Conservation (phyloP, 1,284 basidiomycete species). For the Cystobasidium pallidum region DNA sequence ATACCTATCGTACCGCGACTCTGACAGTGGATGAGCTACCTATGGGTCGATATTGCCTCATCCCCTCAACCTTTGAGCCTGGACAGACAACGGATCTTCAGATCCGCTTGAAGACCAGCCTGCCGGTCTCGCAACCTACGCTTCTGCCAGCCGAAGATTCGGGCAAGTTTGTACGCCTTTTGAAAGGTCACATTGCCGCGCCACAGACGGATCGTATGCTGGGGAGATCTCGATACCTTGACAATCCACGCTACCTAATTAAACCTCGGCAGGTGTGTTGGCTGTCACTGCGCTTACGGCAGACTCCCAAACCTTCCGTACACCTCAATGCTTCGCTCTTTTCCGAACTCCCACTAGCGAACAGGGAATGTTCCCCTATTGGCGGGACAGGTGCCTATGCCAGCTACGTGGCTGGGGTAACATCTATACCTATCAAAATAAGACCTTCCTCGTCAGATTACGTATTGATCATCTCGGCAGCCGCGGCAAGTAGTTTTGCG, state of each 20-base stretch:
- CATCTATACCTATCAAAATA: constrained; percentile 5
- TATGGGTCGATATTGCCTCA: constrained; percentile 13
- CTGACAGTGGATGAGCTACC: background rate
- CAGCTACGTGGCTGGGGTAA: constrained; percentile 30
- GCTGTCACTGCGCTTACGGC: background rate
- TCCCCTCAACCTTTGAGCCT: constrained; percentile 26
- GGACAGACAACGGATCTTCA: background rate
- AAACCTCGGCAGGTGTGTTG: background rate
- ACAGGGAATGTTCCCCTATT: background rate
- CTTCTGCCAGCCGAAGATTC: constrained; percentile 25
- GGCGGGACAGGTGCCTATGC: constrained; percentile 31
- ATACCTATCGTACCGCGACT: constrained; percentile 20
- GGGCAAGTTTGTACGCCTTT: constrained; percentile 14
- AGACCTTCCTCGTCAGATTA: constrained; percentile 18
- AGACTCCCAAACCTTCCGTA: background rate
- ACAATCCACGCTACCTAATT: constrained; percentile 26
- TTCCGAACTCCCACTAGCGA: background rate
- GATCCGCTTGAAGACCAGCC: background rate
- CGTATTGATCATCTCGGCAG: constrained; percentile 3
- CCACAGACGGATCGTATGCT: background rate
- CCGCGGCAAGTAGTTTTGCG: background rate
- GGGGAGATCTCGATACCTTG: background rate
- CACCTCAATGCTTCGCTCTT: constrained; percentile 14
- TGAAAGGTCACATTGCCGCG: background rate
- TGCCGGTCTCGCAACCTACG: background rate